Percentiles rank a stretch among this genome's conserved stretches.
Conservation (phyloP, 441 rosid genomes). For the Erysimum cheiri region DNA sequence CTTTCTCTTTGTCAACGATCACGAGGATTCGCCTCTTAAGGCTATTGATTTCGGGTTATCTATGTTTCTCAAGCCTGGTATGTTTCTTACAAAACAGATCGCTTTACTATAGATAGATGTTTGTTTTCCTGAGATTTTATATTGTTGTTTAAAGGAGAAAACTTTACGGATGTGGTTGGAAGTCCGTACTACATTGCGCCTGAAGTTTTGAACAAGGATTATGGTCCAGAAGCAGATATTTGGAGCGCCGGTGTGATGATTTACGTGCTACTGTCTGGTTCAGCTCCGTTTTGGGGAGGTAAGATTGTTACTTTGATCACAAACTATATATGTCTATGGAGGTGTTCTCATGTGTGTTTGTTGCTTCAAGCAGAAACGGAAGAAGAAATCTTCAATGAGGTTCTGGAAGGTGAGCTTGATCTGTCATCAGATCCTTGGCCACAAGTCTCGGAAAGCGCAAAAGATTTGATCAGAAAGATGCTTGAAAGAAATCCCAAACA, state of each 20-base stretch:
- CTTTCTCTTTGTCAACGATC: slow-evolving; percentile 56
- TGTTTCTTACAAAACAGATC: slow-evolving; percentile 19
- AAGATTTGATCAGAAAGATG: slow-evolving; percentile 67
- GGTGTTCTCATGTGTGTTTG: slow-evolving; percentile 16
- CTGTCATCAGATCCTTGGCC: slow-evolving; percentile 76
- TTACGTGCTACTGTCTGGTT: slow-evolving; percentile 61
- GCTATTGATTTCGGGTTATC: slow-evolving; percentile 76
- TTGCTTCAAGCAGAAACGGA: slow-evolving; percentile 51
- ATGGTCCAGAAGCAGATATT: slow-evolving; percentile 70
- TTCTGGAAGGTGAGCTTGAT: slow-evolving; percentile 65
- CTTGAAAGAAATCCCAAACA: slow-evolving; percentile 58
- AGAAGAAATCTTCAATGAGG: slow-evolving; percentile 64
- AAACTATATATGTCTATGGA: background rate
- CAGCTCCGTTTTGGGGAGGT: slow-evolving; percentile 84
- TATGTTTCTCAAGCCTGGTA: slow-evolving; percentile 68
- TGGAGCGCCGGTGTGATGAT: slow-evolving; percentile 79
- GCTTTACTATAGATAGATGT: background rate
- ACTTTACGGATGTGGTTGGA: slow-evolving; percentile 64
- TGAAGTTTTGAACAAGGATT: slow-evolving; percentile 57
- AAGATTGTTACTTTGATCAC: slow-evolving; percentile 22
- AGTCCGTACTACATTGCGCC: slow-evolving; percentile 76
- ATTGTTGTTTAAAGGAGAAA: slow-evolving; percentile 48
- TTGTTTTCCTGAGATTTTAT: slow-evolving; percentile 14
- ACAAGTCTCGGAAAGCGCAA: slow-evolving; percentile 61
- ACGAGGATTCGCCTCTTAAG: slow-evolving; percentile 70